These are phyloP conservation scores for Sherardia arvensis DNA, from an alignment of 257 asterid species.

Conservation along the genomic window DNA sequence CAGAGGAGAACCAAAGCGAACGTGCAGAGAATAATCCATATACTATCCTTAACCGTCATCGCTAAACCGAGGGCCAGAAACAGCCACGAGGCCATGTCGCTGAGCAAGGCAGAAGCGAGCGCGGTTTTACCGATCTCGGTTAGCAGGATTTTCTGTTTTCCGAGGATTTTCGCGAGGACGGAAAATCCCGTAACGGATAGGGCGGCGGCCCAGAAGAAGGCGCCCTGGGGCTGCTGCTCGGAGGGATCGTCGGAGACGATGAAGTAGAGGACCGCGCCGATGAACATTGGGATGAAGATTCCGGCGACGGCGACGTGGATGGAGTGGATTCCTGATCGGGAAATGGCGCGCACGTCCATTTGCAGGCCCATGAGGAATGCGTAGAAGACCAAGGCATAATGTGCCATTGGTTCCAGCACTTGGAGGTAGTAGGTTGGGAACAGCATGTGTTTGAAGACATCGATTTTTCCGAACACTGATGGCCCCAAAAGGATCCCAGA, in stretches of 20 bases:
- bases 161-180: constrained; percentile 48
- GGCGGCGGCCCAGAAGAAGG: constrained; percentile 69
- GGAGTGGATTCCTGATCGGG: constrained; percentile 48
- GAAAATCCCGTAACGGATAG: constrained; percentile 60
- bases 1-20: constrained; percentile 27
- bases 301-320: constrained; percentile 48
- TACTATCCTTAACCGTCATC: constrained; percentile 14
- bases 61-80: constrained; percentile 45
- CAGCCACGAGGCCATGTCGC: constrained; percentile 57
- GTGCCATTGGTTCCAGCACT: constrained; percentile 81
- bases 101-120: constrained; percentile 37
- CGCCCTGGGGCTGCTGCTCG: constrained; percentile 19
- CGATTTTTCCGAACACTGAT: constrained; percentile 45
- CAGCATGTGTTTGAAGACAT: constrained; percentile 19
- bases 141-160: constrained; percentile 53
- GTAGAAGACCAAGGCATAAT: constrained; percentile 47
- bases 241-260: not conserved
- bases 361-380: constrained; percentile 75
- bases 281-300: constrained; percentile 39
- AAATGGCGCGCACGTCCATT: constrained; percentile 47
- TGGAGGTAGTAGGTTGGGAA: constrained; percentile 60
- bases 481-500: constrained; percentile 81
- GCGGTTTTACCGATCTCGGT: constrained; percentile 70
- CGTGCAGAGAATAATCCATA: constrained; percentile 43
- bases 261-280: constrained; percentile 44